Conservation (phyloP, 805 yeast species). For the Cyberlindnera sargentensis region DNA sequence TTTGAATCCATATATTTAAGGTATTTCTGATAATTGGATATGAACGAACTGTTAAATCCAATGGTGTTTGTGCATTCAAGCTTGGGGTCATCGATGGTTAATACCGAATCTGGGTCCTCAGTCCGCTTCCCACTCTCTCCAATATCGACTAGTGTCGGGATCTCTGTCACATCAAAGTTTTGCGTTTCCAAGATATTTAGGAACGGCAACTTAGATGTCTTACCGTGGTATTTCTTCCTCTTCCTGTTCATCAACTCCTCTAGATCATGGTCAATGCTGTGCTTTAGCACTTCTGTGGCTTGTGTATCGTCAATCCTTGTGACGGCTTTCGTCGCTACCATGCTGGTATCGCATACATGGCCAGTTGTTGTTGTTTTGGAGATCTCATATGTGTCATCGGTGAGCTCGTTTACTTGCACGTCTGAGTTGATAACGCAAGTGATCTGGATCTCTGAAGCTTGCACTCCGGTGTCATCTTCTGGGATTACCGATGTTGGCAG, state of each 20-base stretch:
- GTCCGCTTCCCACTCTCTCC: not conserved
- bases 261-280: constrained; percentile 15
- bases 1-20: not conserved
- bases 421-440: not conserved
- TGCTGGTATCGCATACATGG: not conserved
- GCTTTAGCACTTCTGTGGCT: constrained; percentile 3
- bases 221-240: not conserved
- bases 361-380: not conserved
- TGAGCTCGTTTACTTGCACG: not conserved
- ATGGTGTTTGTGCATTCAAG: not conserved
- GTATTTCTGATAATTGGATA: constrained; percentile 1
- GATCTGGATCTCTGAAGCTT: not conserved
- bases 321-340: not conserved
- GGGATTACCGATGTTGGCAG: no score
- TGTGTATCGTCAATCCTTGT: not conserved
- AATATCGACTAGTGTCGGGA: not conserved
- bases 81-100: not conserved
- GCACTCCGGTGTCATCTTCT: not conserved
- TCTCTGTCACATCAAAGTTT: not conserved
- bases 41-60: constrained; percentile 6
- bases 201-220: not conserved
- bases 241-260: constrained; percentile 11
- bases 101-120: not conserved
- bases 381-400: not conserved
- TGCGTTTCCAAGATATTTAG: not conserved